Base-by-base conservation (phyloP, 2,329 filamentous ascomycete genomes). In the Neurospora sp. region DNA sequence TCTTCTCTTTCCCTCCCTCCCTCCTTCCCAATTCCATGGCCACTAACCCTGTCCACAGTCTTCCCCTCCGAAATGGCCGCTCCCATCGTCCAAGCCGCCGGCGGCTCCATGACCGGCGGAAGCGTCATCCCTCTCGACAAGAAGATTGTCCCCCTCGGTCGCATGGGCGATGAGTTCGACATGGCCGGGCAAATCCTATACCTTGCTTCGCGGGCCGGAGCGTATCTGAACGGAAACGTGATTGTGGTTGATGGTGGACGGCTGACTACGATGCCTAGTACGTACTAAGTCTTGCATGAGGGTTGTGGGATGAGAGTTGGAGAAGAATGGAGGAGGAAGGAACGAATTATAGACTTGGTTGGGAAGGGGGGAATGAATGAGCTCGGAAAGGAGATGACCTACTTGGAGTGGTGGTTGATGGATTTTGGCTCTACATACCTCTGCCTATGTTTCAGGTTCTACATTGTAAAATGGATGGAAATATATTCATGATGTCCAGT, bases 181-280 rank as follows among this genome's bases (percentile, higher is more conserved):
- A 87, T 92, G 82, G 87, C 84, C 1, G 89, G 89, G 1, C 82
- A 87, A 66, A 83, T 92, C 36, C 77, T 92, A 67, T 92, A 88
- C 80, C 81, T 92, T 76, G 87, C 86, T 3, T 88, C 87, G 67
- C 81, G 85, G 72, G 88, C 89, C 2, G 90, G 90, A 0, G 86
- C 86, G 3, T 92, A 90, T 77, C 81, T 86, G 74, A 91, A 91
- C 77, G 90, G 89, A 2, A 85, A 84, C 71, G 83, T 88, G 17
- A 79, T 91, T 66, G 79, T 91, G 8, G 81, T 87, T 0, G 90
- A 92, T 76, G 89, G 89, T 67, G 89, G 89, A 1, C 82, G 88
- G 70, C 76, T 92, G 67, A 81, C 82, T 37, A 83, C 81, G 17
- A 82, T 89, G 72, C 86, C 88, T 37, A 83, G 84, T 15, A 83